Conservation (phyloP, 1,284 basidiomycete genomes). For the Tilletia setariae region DNA sequence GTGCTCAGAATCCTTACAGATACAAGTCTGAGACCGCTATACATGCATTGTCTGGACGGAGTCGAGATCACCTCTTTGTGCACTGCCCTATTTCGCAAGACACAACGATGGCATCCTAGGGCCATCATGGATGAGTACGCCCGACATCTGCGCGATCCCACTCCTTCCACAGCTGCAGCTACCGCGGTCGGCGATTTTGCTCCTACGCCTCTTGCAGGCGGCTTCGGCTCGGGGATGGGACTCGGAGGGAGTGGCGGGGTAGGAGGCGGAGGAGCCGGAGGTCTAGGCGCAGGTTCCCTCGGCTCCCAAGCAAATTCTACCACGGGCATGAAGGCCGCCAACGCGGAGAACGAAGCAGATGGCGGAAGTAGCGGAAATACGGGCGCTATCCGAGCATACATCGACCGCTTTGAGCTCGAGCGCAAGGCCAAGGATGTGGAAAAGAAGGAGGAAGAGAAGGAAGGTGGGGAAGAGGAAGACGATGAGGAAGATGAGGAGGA, state of each 20-base stretch:
- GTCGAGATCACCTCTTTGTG: constrained; percentile 45
- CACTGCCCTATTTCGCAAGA: constrained; percentile 45
- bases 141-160: constrained; percentile 35
- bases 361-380: not conserved
- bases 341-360: not conserved
- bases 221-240: constrained; percentile 20
- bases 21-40: constrained; percentile 43
- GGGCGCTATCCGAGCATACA: not conserved
- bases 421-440: constrained; percentile 11
- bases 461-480: constrained; percentile 23
- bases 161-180: constrained; percentile 33
- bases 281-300: constrained; percentile 32
- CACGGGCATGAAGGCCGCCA: not conserved
- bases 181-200: constrained; percentile 21
- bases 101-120: constrained; percentile 44
- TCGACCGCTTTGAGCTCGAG: constrained; percentile 10
- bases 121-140: constrained; percentile 41
- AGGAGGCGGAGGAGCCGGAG: constrained; percentile 30
- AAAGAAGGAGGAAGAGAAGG: constrained; percentile 22
- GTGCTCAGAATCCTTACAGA: constrained; percentile 42
- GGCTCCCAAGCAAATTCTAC: not conserved
- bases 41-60: constrained; percentile 52
- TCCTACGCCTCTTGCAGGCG: too few species aligned
- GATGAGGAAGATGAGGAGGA: constrained; percentile 27
- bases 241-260: constrained; percentile 38